Evolutionary conservation across 768 basidiomycete species (phyloP), one percentile per base, ranked within the genome.

Genomic region (Calocybe indica): DNA sequence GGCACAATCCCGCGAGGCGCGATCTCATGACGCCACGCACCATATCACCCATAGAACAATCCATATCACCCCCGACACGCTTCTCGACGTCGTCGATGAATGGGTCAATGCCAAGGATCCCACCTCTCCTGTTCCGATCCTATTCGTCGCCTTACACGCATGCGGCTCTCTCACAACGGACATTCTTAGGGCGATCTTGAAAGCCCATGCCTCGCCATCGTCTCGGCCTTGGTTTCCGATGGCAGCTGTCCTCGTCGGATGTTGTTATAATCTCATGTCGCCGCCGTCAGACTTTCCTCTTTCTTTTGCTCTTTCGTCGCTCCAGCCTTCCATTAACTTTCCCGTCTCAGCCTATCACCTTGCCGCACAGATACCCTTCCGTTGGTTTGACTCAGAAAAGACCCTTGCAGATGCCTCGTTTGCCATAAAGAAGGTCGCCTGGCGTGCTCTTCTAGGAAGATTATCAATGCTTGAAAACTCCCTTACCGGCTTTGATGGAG

Each of bases 211-310:
- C 7, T 36, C 54, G 10, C 41, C 36, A 8, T 7, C 39, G 7
- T 46, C 38, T 7, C 48, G 39, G 7, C 36, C 36, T 14, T 87
- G 85, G 85, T 62, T 55, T 37, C 71, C 80, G 5, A 67, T 70
- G 11, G 79, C 70, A 2, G 68, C 78, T 1, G 72, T 85, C 37
- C 72, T 80, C 6, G 85, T 88, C 11, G 86, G 88, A 3, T 90
- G 88, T 51, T 90, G 88, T 61, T 90, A 89, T 61, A 88, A 89
- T 58, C 69, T 86, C 52, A 74, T 88, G 66, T 63, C 68, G 30
- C 63, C 72, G 37, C 51, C 48, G 28, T 48, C 39, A 45, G 85
- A 83, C 61, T 81, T 82, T 54, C 82, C 80, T 10, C 64, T 83
- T 32, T 79, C 75, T 59, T 51, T 45, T 37, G 40, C 54, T 61